Conservation (phyloP, 2,329 filamentous ascomycete species). For the Cordyceps fumosorosea region DNA sequence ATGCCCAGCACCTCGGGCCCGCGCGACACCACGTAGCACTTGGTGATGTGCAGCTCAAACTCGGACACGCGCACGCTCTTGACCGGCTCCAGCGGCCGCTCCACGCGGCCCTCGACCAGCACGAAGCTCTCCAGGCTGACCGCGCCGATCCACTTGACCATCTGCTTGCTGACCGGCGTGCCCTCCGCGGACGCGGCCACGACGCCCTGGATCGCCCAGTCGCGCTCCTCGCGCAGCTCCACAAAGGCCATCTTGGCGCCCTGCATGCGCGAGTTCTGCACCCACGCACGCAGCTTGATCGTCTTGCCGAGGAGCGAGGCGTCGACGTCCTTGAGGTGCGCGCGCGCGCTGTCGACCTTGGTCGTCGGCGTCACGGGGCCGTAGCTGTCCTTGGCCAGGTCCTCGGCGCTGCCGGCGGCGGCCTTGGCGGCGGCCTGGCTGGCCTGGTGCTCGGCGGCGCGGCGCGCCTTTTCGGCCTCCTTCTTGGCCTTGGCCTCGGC, state of each 20-base stretch:
- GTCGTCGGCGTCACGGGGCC: slow-evolving; percentile 58
- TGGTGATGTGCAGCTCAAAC: slow-evolving; percentile 82
- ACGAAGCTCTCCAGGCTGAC: slow-evolving; percentile 78
- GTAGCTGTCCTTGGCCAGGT: slow-evolving; percentile 71
- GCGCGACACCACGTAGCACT: slow-evolving; percentile 70
- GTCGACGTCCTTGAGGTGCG: slow-evolving; percentile 56
- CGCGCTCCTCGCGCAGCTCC: slow-evolving; percentile 69
- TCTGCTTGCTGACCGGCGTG: slow-evolving; percentile 64
- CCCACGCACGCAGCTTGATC: slow-evolving; percentile 70
- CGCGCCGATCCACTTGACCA: slow-evolving; percentile 84
- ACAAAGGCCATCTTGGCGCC: slow-evolving; percentile 88
- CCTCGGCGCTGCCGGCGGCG: slow-evolving; percentile 58
- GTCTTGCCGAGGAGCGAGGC: slow-evolving; percentile 62
- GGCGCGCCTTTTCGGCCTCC: slow-evolving; percentile 70
- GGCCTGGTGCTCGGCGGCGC: slow-evolving; percentile 69
- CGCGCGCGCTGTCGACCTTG: slow-evolving; percentile 48
- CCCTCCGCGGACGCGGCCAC: slow-evolving; percentile 63
- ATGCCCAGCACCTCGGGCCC: slow-evolving; percentile 52
- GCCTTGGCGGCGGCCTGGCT: slow-evolving; percentile 62
- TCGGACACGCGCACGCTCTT: slow-evolving; percentile 77
- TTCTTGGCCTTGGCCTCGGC: slow-evolving; percentile 80
- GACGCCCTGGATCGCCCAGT: slow-evolving; percentile 78
- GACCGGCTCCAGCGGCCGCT: slow-evolving; percentile 78
- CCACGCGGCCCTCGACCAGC: slow-evolving; percentile 70
- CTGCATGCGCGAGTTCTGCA: slow-evolving; percentile 84